phyloP scores from a whole-genome alignment of 148 eudicot species.

The Selenicereus undatus region DNA sequence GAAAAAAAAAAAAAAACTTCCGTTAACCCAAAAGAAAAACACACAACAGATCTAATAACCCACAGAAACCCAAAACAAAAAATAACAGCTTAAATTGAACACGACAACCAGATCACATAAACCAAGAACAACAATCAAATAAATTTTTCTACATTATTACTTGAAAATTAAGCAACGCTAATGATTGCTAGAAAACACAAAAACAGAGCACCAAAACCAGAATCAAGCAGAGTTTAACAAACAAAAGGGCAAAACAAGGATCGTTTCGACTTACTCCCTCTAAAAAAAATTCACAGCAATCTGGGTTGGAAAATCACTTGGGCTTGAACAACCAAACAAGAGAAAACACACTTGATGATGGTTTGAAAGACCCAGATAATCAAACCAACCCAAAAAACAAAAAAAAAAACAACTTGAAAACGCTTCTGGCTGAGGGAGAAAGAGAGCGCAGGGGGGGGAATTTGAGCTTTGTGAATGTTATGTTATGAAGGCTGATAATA shows the following conservation, averaged over 20 bases:
- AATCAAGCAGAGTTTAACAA: background rate
- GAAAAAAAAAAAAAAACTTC: constrained; percentile 14
- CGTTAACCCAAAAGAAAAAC: constrained; percentile 15
- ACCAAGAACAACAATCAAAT: background rate
- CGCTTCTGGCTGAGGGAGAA: constrained; percentile 6
- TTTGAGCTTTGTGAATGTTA: constrained; percentile 2
- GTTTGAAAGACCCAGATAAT: background rate
- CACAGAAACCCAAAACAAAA: constrained; percentile 5
- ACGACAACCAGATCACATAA: constrained; percentile 20
- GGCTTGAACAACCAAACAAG: background rate
- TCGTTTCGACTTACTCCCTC: constrained; percentile 16
- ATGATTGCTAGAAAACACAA: constrained; percentile 9
- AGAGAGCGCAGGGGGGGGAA: background rate
- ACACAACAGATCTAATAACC: constrained; percentile 44
- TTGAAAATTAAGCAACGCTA: constrained; percentile 37
- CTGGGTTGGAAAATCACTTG: background rate
- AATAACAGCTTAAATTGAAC: constrained; percentile 17
- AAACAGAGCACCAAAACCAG: constrained; percentile 10
- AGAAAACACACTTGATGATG: background rate
- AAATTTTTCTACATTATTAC: constrained; percentile 15
- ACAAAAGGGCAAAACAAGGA: background rate
- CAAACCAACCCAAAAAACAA: background rate
- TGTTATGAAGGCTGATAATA: constrained; percentile 3
- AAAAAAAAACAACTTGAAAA: background rate
- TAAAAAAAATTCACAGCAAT: background rate